Evolutionary conservation across 2,329 filamentous ascomycete species (phyloP), one percentile per base, ranked within the genome.

Genomic region (Diaporthe vaccinii): DNA sequence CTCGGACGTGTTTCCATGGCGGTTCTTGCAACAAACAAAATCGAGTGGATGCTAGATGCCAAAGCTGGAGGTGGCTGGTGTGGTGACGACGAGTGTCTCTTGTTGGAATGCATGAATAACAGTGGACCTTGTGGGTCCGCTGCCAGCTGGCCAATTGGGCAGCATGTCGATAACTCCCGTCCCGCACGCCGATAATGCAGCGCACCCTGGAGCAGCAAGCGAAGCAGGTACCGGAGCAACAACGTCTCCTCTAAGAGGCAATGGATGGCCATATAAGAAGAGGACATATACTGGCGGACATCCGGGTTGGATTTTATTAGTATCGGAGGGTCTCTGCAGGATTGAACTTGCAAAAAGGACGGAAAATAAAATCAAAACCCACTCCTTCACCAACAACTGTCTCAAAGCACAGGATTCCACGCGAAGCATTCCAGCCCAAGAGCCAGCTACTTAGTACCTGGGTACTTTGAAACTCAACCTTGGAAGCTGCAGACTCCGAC

Each of bases 121-220:
- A 53, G 65, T 53, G 65, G 65, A 34, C 2, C 65, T 39, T 34
- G 46, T 53, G 65, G 65, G 46, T 15, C 57, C 20, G 0, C 22
- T 41, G 44, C 57, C 57, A 72, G 57, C 57, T 72, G 70, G 57
- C 57, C 70, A 72, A 72, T 62, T 59, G 57, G 69, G 28, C 41
- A 49, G 55, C 28, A n/a, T 49, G 22, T 46, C 44, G 69, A 72
- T 72, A 62, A 62, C 57, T 41, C 41, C 41, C 69, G 55, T 58
- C 39, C 68, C 36, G 39, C 41, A 15, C 25, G 51, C 36, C 41
- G 55, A 71, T 71, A 59, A 49, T 58, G 55, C 44, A 36, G 4
- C 22, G 10, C 25, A 44, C 51, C 39, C 68, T 34, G 31, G 41
- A 59, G 68, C 28, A 58, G 41, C 58, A 25, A 22, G 59, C 39